These are phyloP conservation scores for Puccinia novopanici DNA, from an alignment of 1,284 basidiomycete species.

Conservation along the genomic window DNA sequence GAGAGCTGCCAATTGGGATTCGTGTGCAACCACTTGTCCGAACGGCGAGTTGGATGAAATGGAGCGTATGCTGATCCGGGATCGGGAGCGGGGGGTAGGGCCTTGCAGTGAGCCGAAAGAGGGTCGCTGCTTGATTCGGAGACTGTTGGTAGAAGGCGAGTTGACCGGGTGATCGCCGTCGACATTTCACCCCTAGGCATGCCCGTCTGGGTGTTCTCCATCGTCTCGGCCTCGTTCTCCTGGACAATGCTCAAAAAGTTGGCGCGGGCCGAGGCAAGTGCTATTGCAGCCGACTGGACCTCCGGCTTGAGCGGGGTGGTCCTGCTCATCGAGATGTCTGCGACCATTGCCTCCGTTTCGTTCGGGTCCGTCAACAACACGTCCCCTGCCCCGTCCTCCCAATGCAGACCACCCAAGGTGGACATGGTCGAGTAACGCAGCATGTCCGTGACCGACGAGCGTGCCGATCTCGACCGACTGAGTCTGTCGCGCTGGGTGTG, in stretches of 20 bases:
- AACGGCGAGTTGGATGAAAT: not conserved
- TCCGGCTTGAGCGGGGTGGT: constrained; percentile 28
- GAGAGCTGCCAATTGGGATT: constrained; percentile 17
- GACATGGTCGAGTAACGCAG: constrained; percentile 43
- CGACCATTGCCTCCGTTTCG: constrained; percentile 49
- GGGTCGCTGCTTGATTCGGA: not conserved
- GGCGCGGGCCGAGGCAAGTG: constrained; percentile 36
- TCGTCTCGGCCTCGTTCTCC: constrained; percentile 1
- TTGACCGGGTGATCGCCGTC: not conserved
- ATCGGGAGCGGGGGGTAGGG: not conserved
- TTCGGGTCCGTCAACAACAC: constrained; percentile 37
- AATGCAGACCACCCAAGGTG: constrained; percentile 24
- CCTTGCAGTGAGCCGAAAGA: not conserved
- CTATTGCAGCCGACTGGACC: constrained; percentile 34
- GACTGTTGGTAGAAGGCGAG: not conserved
- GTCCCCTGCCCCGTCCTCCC: constrained; percentile 44
- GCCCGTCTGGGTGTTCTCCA: not conserved
- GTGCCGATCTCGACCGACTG: not conserved
- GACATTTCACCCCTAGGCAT: not conserved
- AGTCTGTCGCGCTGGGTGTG: constrained; percentile 20
- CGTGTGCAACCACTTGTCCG: constrained; percentile 5
- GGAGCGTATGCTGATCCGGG: not conserved
- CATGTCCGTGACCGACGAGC: constrained; percentile 28
- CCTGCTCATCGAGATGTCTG: constrained; percentile 39
- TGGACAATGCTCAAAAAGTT: constrained; percentile 40